Conservation (phyloP, 306 rosid genomes). For the Trifolium subterraneum region DNA sequence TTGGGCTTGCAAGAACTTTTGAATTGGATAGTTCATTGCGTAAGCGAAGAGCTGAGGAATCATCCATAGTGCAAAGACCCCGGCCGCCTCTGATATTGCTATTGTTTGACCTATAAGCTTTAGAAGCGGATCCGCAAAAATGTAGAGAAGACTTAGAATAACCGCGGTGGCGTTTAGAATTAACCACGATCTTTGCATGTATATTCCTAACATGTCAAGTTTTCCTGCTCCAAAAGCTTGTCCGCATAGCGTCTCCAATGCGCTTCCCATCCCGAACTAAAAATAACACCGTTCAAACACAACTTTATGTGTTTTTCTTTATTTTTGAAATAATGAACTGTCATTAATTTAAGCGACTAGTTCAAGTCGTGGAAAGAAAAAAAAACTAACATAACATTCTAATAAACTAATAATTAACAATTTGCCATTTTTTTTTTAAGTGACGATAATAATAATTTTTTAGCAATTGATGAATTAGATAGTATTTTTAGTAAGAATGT, state of each 20-base stretch:
- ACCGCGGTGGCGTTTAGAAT: slow-evolving; percentile 59
- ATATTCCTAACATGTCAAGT: slow-evolving; percentile 76
- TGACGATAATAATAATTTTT: no score
- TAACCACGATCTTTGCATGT: slow-evolving; percentile 93
- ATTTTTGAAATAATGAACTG: no score
- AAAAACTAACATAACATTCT: no score
- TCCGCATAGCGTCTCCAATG: slow-evolving; percentile 88
- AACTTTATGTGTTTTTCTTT: no score
- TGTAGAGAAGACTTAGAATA: slow-evolving; percentile 50
- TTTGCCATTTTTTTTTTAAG: no score
- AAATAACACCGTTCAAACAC: neutral
- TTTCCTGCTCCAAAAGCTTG: slow-evolving; percentile 89
- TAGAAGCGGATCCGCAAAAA: slow-evolving; percentile 62
- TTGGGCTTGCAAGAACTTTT: slow-evolving; percentile 87
- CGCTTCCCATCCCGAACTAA: slow-evolving; percentile 95
- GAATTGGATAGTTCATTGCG: slow-evolving; percentile 72
- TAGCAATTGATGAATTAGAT: no score
- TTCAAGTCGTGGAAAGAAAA: no score
- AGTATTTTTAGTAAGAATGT: no score
- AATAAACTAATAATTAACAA: no score
- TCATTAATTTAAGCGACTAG: no score
- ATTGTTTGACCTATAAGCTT: slow-evolving; percentile 67
- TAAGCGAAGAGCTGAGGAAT: slow-evolving; percentile 90
- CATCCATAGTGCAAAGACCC: slow-evolving; percentile 76
- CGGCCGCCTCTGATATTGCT: slow-evolving; percentile 74